Evolutionary conservation across 306 rosid genomes (phyloP), one percentile per base, ranked within the genome.

Genomic region (Acmispon strigosus): DNA sequence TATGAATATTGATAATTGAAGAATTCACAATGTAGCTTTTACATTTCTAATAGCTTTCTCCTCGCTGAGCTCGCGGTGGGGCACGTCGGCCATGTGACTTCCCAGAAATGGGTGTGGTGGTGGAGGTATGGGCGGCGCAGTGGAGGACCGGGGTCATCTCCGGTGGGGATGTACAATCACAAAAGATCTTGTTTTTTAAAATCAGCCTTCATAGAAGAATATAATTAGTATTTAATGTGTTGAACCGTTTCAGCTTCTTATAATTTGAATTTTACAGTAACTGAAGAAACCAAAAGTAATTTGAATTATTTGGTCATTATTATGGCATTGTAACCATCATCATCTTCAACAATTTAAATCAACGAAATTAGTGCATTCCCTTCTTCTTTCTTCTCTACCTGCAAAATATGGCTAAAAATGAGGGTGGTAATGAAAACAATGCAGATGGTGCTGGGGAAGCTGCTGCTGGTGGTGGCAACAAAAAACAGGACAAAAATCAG

Each of bases 381-480:
- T 57, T 57, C 19, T 32, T 32, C 12, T 13, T 14, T 1, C 14
- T 15, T 44, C 41, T 24, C 17, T n/a, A 34, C 3, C 4, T 32
- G 7, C 50, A 18, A 59, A 2, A 39, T 53, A 85, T 82, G 84
- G 70, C 84, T 15, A 62, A 79, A 66, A 8, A 50, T 69, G 53
- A 43, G 18, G 24, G 66, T 36, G 39, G 42, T 15, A 18, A 29
- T 16, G 66, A 65, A 16, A 27, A 47, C 39, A 44, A 19, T 24
- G 51, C 16, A 1, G 43, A 17, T 15, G 32, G 43, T 11, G 37
- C 1, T 27, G 34, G 3, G 1, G 2, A 2, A n/a, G n/a, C n/a
- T n/a, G n/a, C n/a, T 27, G 32, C 4, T 27, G 66, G 66, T 10
- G 56, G 76, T 2, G 52, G 43, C 22, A 47, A 8, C 27, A 72